These are phyloP conservation scores for Erigeron philadelphicus DNA, from an alignment of 140 eudicot genomes.

Conservation along the genomic window DNA sequence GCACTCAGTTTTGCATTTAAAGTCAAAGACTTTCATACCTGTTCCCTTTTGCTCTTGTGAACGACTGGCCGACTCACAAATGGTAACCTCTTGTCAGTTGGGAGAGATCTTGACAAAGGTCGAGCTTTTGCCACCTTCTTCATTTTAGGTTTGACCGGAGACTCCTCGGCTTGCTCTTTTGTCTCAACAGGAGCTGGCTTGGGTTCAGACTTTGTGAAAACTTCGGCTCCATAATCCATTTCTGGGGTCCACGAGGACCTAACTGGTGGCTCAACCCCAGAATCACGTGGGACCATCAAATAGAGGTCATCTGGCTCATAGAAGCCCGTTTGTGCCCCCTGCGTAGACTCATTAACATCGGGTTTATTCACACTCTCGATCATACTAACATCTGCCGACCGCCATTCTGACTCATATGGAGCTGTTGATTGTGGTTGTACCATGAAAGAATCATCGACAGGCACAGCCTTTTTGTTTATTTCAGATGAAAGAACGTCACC, in stretches of 20 bases:
- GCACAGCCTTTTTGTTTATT: conserved; percentile 31
- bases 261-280: conserved; percentile 49
- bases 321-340: conserved; percentile 27
- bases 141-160: conserved; percentile 36
- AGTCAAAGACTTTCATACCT: conserved; percentile 42
- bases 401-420: conserved; percentile 54
- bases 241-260: conserved; percentile 80
- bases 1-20: background rate
- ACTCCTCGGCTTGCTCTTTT: conserved; percentile 35
- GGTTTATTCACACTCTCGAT: conserved; percentile 37
- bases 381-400: conserved; percentile 53
- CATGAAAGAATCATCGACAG: conserved; percentile 83
- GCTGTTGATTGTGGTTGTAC: conserved; percentile 56
- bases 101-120: conserved; percentile 44
- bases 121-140: conserved; percentile 48
- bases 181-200: conserved; percentile 51
- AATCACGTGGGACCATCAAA: conserved; percentile 67
- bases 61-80: conserved; percentile 40
- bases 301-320: conserved; percentile 73
- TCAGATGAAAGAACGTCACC: conserved; percentile 33
- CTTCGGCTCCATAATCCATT: conserved; percentile 65
- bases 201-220: conserved; percentile 46
- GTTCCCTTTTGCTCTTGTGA: conserved; percentile 65
- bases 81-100: conserved; percentile 45
- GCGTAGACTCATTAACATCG: conserved; percentile 32